phyloP scores from a whole-genome alignment of 768 basidiomycete species.

The Naganishia kalamii region DNA sequence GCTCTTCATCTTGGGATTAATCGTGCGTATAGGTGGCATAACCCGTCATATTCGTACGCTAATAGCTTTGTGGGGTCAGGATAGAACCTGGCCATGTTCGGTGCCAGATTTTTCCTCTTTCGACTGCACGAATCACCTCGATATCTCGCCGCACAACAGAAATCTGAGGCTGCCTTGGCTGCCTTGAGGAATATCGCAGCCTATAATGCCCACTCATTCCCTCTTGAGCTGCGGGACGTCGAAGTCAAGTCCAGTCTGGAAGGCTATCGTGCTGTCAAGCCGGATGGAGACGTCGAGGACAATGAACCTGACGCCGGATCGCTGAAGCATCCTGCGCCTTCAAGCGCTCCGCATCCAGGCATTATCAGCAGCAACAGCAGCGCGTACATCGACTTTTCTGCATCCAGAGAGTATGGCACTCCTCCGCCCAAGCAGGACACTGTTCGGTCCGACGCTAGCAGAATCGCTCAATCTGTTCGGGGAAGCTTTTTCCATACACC shows the following conservation, averaged over 20 bases:
- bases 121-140: slow-evolving; percentile 89
- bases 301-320: neutral
- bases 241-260: neutral
- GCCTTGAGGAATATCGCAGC: slow-evolving; percentile 75
- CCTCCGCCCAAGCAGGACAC: neutral
- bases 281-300: neutral
- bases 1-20: slow-evolving; percentile 65
- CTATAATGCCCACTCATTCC: slow-evolving; percentile 71
- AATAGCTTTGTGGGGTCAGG: neutral
- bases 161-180: slow-evolving; percentile 74
- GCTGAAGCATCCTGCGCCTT: neutral
- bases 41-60: slow-evolving; percentile 2
- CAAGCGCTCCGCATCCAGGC: neutral
- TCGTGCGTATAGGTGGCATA: slow-evolving; percentile 57
- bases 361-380: neutral
- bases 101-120: slow-evolving; percentile 81
- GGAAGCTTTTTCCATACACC: slow-evolving; percentile 15
- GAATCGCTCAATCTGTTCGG: neutral
- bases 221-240: slow-evolving; percentile 67
- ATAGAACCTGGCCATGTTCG: slow-evolving; percentile 80
- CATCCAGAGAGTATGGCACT: slow-evolving; percentile 1
- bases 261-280: neutral
- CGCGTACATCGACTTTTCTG: neutral
- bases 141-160: slow-evolving; percentile 81
- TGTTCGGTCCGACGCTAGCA: no score